Percentiles rank a stretch among this genome's conserved stretches.
phyloP scores from a whole-genome alignment of 352 stramenopile species.

The Pythium guiyangense region DNA sequence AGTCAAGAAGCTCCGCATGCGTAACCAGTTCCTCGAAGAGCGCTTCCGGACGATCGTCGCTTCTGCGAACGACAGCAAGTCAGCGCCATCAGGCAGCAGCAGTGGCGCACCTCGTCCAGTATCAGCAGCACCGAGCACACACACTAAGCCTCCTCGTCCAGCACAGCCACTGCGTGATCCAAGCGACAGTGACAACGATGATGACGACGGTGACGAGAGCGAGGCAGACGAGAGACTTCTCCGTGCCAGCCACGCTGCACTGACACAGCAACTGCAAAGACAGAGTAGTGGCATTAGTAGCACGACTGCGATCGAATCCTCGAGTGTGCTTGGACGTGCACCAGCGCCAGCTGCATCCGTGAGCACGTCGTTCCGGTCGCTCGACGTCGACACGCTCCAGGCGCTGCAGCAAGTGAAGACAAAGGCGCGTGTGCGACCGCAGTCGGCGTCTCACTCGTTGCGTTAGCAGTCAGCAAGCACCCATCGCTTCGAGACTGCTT shows the following conservation, averaged over 20 bases:
- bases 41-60: slow-evolving; percentile 33
- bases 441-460: slow-evolving; percentile 21
- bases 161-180: too few species aligned
- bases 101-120: neutral
- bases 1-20: slow-evolving; percentile 46
- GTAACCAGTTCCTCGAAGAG: slow-evolving; percentile 60
- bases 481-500: too few species aligned
- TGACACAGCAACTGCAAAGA: too few species aligned
- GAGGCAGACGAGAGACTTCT: neutral
- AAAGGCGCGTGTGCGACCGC: slow-evolving; percentile 32
- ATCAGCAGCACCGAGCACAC: neutral
- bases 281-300: neutral
- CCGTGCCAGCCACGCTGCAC: too few species aligned
- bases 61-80: neutral
- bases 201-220: neutral
- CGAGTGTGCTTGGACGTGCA: neutral
- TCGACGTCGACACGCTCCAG: slow-evolving; percentile 33
- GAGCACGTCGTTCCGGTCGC: slow-evolving; percentile 15
- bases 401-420: slow-evolving; percentile 45
- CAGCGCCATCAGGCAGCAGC: neutral
- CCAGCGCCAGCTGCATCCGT: neutral
- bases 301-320: neutral
- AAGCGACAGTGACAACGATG: neutral
- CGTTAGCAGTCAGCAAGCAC: too few species aligned
- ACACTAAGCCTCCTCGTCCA: neutral